Conservation (phyloP, 2,329 filamentous ascomycete genomes). For the Hymenoscyphus scutula region DNA sequence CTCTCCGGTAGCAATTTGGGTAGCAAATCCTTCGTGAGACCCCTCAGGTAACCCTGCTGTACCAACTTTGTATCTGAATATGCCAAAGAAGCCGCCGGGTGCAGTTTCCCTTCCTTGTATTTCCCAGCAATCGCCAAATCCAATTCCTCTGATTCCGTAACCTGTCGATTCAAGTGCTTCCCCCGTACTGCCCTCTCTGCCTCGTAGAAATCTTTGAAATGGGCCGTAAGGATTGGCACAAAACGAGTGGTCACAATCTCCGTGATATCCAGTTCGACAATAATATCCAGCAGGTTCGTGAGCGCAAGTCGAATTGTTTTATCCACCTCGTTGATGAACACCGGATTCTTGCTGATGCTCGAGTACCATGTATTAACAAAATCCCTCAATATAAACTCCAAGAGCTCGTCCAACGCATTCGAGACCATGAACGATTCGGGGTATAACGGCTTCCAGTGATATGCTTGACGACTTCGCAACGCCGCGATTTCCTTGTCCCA, state of each 20-base stretch:
- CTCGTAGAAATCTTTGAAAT: constrained; percentile 87
- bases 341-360: constrained; percentile 75
- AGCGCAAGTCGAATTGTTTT: constrained; percentile 72
- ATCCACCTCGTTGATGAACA: constrained; percentile 86
- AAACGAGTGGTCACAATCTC: constrained; percentile 78
- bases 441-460: constrained; percentile 69
- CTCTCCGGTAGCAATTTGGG: constrained; percentile 71
- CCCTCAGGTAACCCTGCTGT: constrained; percentile 85
- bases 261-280: constrained; percentile 76
- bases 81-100: constrained; percentile 78
- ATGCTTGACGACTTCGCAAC: constrained; percentile 63
- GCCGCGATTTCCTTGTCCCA: constrained; percentile 72
- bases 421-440: constrained; percentile 75
- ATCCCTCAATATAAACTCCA: constrained; percentile 75
- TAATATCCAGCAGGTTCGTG: constrained; percentile 65
- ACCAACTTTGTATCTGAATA: constrained; percentile 80
- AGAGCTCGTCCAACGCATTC: constrained; percentile 72
- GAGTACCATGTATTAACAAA: constrained; percentile 89
- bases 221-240: constrained; percentile 82
- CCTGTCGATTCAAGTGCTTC: constrained; percentile 78
- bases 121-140: constrained; percentile 94
- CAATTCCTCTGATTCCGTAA: constrained; percentile 95
- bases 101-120: constrained; percentile 83
- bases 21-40: constrained; percentile 68
- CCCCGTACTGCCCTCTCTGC: constrained; percentile 86